phyloP scores from a whole-genome alignment of 1,284 basidiomycete genomes.

The Fereydounia khargensis region DNA sequence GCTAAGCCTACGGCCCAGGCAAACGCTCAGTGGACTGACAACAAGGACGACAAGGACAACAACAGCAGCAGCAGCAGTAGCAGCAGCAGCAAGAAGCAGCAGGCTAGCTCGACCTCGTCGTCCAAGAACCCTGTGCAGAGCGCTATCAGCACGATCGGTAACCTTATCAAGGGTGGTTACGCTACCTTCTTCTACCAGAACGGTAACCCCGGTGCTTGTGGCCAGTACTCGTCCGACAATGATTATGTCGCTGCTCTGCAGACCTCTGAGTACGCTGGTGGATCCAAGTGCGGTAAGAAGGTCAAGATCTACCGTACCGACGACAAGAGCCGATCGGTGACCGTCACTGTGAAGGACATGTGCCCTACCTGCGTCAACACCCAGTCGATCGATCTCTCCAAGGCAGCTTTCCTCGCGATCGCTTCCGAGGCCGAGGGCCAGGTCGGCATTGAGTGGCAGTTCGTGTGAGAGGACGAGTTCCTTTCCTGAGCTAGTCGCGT shows the following conservation, averaged over 20 bases:
- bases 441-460: slow-evolving; percentile 58
- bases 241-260: slow-evolving; percentile 34
- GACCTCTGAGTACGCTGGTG: slow-evolving; percentile 54
- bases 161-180: slow-evolving; percentile 26
- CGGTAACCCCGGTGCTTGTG: slow-evolving; percentile 53
- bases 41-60: too few species aligned
- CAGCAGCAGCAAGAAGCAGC: neutral
- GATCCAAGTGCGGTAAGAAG: slow-evolving; percentile 67
- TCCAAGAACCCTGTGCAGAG: neutral
- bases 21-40: neutral
- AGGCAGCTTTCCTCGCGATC: slow-evolving; percentile 70
- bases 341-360: slow-evolving; percentile 59
- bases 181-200: slow-evolving; percentile 49
- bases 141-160: slow-evolving; percentile 3
- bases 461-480: slow-evolving; percentile 16
- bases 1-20: slow-evolving; percentile 6
- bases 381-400: slow-evolving; percentile 77
- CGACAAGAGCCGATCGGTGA: slow-evolving; percentile 62
- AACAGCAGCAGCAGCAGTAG: neutral
- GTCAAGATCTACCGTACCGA: slow-evolving; percentile 64
- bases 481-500: too few species aligned
- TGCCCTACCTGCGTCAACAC: slow-evolving; percentile 62
- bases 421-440: slow-evolving; percentile 64
- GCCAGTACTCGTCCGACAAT: slow-evolving; percentile 38
- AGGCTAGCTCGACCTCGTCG: slow-evolving; percentile 2